phyloP scores from a whole-genome alignment of 2,329 filamentous ascomycete genomes.

The Apiospora aurea region DNA sequence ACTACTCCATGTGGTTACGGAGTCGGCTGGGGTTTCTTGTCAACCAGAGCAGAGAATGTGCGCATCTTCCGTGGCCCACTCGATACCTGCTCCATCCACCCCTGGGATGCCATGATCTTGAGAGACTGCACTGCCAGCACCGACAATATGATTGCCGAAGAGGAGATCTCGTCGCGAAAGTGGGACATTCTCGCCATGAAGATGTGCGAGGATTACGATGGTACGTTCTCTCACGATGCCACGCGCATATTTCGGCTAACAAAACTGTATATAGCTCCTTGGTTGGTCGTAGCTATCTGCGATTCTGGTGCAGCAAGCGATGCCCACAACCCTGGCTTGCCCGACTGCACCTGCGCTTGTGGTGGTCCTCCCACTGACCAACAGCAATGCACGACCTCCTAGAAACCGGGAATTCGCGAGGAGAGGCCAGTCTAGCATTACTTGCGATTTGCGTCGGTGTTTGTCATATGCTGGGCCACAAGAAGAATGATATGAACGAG shows the following conservation, averaged over 20 bases:
- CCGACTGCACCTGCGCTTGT: background rate
- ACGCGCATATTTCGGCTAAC: background rate
- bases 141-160: background rate
- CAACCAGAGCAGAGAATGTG: slow-evolving; percentile 16
- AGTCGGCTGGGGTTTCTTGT: slow-evolving; percentile 26
- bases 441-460: background rate
- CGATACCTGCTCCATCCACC: background rate
- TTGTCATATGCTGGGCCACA: background rate
- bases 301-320: slow-evolving; percentile 2
- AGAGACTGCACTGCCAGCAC: slow-evolving; percentile 29
- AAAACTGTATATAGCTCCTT: background rate
- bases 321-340: background rate
- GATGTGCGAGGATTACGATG: slow-evolving; percentile 25
- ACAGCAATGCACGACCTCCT: background rate
- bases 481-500: background rate
- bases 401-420: background rate
- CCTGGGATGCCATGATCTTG: slow-evolving; percentile 32
- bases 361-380: background rate
- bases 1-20: background rate
- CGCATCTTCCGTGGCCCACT: slow-evolving; percentile 26
- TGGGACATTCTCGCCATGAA: slow-evolving; percentile 34
- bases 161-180: slow-evolving; percentile 23
- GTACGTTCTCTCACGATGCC: slow-evolving; percentile 23
- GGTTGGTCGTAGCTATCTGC: background rate
- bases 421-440: background rate